Base-by-base conservation (phyloP, 352 stramenopile species). In the Pythium monospermum region DNA sequence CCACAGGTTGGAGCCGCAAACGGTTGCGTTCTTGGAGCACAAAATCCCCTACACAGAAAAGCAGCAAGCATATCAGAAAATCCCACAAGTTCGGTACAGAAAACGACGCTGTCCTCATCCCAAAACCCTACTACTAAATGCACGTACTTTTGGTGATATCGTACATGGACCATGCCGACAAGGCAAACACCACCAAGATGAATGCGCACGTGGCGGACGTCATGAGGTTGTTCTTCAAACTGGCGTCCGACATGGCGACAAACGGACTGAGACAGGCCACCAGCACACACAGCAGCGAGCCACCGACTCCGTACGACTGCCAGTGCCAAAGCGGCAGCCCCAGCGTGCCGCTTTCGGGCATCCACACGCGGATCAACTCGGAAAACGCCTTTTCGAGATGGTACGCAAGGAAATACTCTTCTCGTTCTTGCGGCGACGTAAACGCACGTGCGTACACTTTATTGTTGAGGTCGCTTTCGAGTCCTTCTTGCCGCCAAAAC, bases 401-500 rank as follows among this genome's bases (percentile, higher is more conserved):
- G 8, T 65, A 63, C 5, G 60, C 59, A 10, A 72, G 40, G 21
- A 69, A 82, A 11, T 75, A 82, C 27, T 74, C 60, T 4, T 82
- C 49, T 7, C 67, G 57, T 31, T 64, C 60, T 7, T 18, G 12
- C 0, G 35, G 37, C n/a, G 46, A 33, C 27, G 49, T 33, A 48
- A 78, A 83, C 13, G 61, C 72, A 6, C 56, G 54, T 5, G 58
- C 55, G 41, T 73, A 66, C 5, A 67, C 30, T 4, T 61, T 50
- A 36, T 80, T 76, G 4, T 74, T 66, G 15, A 83, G 42, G 27
- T 85, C 74, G 0, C 53, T 48, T 6, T 55, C 60, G 8, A 83
- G 61, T 21, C 83, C 72, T 55, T 83, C 70, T 32, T 78, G 62
- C 4, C 74, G 63, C 74, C 74, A 85, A 49, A 85, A 83, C 6